These are phyloP conservation scores for Papiliotrema terrestris DNA, from an alignment of 1,284 basidiomycete genomes.

Conservation along the genomic window DNA sequence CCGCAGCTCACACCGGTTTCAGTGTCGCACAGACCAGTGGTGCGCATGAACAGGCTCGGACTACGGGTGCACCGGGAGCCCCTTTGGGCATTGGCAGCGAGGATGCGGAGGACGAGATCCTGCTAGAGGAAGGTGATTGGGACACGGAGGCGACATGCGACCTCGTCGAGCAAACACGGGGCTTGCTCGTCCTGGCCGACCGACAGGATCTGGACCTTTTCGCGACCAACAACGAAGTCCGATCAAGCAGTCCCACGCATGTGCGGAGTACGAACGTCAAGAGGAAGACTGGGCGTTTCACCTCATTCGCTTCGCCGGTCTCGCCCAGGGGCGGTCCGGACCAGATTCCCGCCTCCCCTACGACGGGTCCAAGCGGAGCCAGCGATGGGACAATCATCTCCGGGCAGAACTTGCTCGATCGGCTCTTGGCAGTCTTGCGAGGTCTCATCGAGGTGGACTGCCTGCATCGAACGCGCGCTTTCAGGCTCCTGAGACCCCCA, in stretches of 20 bases:
- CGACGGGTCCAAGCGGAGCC: not conserved
- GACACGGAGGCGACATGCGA: constrained; percentile 32
- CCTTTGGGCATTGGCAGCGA: constrained; percentile 11
- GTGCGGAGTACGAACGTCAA: constrained; percentile 16
- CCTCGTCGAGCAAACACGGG: constrained; percentile 41
- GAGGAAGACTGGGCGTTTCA: constrained; percentile 23
- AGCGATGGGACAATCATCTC: not conserved
- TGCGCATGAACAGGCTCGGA: not conserved
- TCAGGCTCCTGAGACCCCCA: constrained; percentile 34
- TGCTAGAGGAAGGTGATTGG: constrained; percentile 26
- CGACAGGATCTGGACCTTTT: constrained; percentile 35
- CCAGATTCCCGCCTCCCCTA: constrained; percentile 3
- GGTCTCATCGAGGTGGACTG: constrained; percentile 31
- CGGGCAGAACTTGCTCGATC: constrained; percentile 16
- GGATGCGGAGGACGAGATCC: constrained; percentile 22
- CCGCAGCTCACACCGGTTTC: constrained; percentile 11
- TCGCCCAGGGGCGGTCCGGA: not conserved
- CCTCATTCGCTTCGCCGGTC: constrained; percentile 21
- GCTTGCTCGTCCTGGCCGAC: constrained; percentile 31
- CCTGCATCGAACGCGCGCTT: constrained; percentile 23
- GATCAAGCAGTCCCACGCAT: not conserved
- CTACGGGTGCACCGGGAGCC: not conserved
- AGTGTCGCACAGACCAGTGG: not conserved
- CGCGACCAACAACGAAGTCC: not conserved
- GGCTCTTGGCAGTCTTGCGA: constrained; percentile 17